These are phyloP conservation scores for Colletotrichum sp. DNA, from an alignment of 2,329 filamentous ascomycete species.

Conservation along the genomic window DNA sequence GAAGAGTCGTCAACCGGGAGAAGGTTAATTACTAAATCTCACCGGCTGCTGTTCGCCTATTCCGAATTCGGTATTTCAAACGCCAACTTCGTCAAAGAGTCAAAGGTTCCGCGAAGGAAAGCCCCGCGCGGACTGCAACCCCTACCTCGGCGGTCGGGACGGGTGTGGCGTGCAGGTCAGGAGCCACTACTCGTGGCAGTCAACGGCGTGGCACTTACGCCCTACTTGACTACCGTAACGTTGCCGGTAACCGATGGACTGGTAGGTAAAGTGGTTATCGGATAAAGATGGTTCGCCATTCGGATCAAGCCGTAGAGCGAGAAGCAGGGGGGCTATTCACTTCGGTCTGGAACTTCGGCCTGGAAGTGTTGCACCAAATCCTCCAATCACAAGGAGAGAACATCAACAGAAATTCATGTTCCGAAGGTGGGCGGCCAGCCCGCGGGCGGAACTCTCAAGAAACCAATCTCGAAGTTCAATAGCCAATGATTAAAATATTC, in stretches of 20 bases:
- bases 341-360: background rate
- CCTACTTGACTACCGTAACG: background rate
- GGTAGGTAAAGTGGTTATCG: background rate
- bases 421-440: background rate
- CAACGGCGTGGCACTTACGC: background rate
- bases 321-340: background rate
- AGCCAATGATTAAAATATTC: background rate
- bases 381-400: background rate
- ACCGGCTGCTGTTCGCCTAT: background rate
- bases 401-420: background rate
- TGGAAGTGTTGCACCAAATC: background rate
- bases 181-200: background rate
- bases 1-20: background rate
- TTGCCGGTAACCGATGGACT: background rate
- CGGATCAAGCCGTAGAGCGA: background rate
- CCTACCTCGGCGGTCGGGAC: background rate
- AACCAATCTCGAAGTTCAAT: background rate
- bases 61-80: rapidly evolving
- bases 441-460: background rate
- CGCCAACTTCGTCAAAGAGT: background rate
- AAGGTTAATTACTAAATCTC: background rate
- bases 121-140: background rate
- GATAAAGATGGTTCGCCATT: background rate
- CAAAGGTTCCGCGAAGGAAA: background rate
- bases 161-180: background rate